Evolutionary conservation across 371 early-diverging fungal species (phyloP), one percentile per base, ranked within the genome.

Genomic region (Apophysomyces sp.): DNA sequence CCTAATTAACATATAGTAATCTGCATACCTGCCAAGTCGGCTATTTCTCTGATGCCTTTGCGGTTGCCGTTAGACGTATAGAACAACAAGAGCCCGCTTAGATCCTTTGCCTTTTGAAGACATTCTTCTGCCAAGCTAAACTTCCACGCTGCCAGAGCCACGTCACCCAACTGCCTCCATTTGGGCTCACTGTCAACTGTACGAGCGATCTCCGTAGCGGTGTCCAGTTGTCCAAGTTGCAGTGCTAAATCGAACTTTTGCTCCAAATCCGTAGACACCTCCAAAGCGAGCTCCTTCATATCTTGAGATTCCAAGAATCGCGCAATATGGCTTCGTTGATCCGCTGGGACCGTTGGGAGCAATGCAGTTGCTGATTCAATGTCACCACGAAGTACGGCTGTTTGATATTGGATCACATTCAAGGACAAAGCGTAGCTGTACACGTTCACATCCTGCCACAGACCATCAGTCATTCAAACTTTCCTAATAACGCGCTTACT

Each of bases 231-330:
- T 27, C 87, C 86, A 24, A 98, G 83, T 65, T 90, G 91, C 56
- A 98, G 77, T 2, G 99, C 94, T 39, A 99, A 78, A 31, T 99
- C 98, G 67, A 98, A 99, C 69, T 87, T 83, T 82, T 98, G 98
- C 57, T 98, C 98, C 9, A 87, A 71, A 71, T 99, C 99, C 0
- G 91, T 91, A 2, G 99, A 91, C 5, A 98, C 92, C 34, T 91
- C 87, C 29, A 99, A 79, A 0, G 99, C 99, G 49, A 95, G 80
- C 63, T 95, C 94, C 76, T 93, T 93, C 60, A 92, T 71, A 52
- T 89, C 92, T 76, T 97, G 97, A 7, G 88, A 86, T 63, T 98
- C 98, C 63, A 99, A 81, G 84, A 98, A 99, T 39, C 94, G 83
- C 9, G 98, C 99, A 63, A 98, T 86, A 60, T 91, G 87, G 67